Percentiles rank a stretch among this genome's conserved stretches.
phyloP scores from a whole-genome alignment of 352 stramenopile genomes.

The Phytophthora aleatoria region DNA sequence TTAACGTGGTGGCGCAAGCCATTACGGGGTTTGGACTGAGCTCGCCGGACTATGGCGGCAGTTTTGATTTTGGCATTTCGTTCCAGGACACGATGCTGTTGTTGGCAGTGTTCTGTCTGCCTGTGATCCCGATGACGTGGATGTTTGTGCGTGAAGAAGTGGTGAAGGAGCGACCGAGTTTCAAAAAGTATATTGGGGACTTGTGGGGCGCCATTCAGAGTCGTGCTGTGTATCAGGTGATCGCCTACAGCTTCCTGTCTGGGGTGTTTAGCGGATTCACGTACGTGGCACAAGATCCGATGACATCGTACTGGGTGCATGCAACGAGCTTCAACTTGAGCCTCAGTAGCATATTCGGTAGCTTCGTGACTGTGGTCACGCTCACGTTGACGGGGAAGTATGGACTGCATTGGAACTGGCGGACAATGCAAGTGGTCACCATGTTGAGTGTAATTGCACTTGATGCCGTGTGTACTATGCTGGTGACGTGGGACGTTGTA shows the following conservation, averaged over 20 bases:
- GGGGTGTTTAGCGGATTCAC: constrained; percentile 51
- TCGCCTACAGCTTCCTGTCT: constrained; percentile 51
- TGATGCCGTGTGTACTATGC: constrained; percentile 53
- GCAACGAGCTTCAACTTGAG: constrained; percentile 54
- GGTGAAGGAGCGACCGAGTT: constrained; percentile 29
- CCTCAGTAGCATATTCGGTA: constrained; percentile 49
- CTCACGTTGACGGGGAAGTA: constrained; percentile 54
- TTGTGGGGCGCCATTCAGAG: constrained; percentile 52
- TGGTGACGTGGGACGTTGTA: constrained; percentile 58
- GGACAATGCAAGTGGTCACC: constrained; percentile 48
- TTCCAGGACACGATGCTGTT: constrained; percentile 47
- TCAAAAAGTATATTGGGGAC: constrained; percentile 46
- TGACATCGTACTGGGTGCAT: constrained; percentile 57
- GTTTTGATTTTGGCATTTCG: constrained; percentile 48
- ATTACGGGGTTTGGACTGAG: constrained; percentile 53
- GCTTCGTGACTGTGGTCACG: constrained; percentile 45
- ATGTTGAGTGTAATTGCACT: constrained; percentile 50
- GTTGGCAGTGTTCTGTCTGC: constrained; percentile 42
- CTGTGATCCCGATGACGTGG: constrained; percentile 54
- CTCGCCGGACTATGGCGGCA: constrained; percentile 46
- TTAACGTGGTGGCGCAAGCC: constrained; percentile 43
- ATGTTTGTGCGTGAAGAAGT: constrained; percentile 56
- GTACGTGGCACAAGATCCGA: constrained; percentile 52
- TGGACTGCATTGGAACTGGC: constrained; percentile 59
- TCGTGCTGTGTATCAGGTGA: constrained; percentile 59